Evolutionary conservation across 306 rosid genomes (phyloP).

Genomic region (Hippophae rhamnoides): DNA sequence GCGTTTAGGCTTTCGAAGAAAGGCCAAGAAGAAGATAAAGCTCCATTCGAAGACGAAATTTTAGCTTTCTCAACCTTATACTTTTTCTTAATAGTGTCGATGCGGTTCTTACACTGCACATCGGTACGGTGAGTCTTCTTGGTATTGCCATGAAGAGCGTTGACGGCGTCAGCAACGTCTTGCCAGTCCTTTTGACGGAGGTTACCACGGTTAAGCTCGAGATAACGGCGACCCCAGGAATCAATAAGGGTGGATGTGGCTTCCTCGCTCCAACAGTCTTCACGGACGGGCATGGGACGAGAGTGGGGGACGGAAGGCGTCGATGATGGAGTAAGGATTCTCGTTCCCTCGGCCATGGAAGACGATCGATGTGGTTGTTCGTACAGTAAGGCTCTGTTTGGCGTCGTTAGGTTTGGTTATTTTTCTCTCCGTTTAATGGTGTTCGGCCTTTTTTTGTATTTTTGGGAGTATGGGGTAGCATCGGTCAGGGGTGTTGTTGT

Average conservation of each 20-base stretch:
- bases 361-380: not conserved
- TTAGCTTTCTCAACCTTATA: slow-evolving; percentile 87
- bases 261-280: slow-evolving; percentile 94
- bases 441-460: not conserved
- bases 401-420: too few relatives aligned
- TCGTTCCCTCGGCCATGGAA: slow-evolving; percentile 61
- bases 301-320: slow-evolving; percentile 20
- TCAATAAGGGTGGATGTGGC: slow-evolving; percentile 83
- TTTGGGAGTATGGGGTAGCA: slow-evolving; percentile 17
- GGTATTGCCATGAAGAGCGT: slow-evolving; percentile 80
- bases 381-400: not conserved
- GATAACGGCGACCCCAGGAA: slow-evolving; percentile 86
- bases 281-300: slow-evolving; percentile 74
- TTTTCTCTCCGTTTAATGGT: too few relatives aligned
- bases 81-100: slow-evolving; percentile 91
- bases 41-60: slow-evolving; percentile 52
- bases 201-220: slow-evolving; percentile 91
- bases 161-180: slow-evolving; percentile 91
- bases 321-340: slow-evolving; percentile 34
- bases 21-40: slow-evolving; percentile 51
- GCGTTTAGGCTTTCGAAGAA: slow-evolving; percentile 62
- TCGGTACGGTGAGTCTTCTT: slow-evolving; percentile 90
- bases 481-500: slow-evolving; percentile 18
- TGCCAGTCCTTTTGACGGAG: slow-evolving; percentile 99
- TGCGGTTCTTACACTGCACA: slow-evolving; percentile 91